Conservation (phyloP, 163 green algal genomes). For the Chlorella variabilis region DNA sequence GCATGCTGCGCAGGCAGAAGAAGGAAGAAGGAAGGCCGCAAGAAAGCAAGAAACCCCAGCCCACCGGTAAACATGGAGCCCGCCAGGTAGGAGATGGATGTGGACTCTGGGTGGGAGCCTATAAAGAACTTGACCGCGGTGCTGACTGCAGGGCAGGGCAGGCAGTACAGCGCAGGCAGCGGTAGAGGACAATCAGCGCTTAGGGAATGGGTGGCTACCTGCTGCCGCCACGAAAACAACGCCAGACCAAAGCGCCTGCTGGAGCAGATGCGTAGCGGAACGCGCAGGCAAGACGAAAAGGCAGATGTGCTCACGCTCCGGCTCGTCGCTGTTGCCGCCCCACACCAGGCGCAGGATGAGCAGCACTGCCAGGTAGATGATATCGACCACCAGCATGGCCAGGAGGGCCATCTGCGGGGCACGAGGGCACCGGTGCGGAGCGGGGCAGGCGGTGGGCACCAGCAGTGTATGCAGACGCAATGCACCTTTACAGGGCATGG, state of each 20-base stretch:
- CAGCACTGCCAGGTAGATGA: conserved; percentile 18
- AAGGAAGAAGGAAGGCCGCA: no score
- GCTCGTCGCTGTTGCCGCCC: not conserved
- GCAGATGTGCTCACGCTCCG: not conserved
- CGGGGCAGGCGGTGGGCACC: no score
- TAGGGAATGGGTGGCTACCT: no score
- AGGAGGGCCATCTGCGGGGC: not conserved
- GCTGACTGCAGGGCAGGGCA: conserved; percentile 1
- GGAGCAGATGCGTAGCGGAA: not conserved
- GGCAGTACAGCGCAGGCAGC: no score
- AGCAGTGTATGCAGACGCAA: no score
- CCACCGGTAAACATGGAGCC: conserved; percentile 27
- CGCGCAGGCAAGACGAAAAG: not conserved
- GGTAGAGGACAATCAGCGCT: not conserved
- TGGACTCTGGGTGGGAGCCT: not conserved
- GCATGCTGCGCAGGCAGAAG: no score
- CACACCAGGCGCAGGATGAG: conserved; percentile 17
- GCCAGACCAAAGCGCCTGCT: not conserved
- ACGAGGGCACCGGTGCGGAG: no score
- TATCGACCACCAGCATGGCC: not conserved
- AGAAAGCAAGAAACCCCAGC: not conserved
- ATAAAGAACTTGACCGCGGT: conserved; percentile 12
- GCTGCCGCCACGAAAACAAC: not conserved
- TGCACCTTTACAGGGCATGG: no score
- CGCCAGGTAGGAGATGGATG: conserved; percentile 4